Evolutionary conservation across 305 asterid genomes (phyloP).

Genomic region (Ilex paraguariensis): DNA sequence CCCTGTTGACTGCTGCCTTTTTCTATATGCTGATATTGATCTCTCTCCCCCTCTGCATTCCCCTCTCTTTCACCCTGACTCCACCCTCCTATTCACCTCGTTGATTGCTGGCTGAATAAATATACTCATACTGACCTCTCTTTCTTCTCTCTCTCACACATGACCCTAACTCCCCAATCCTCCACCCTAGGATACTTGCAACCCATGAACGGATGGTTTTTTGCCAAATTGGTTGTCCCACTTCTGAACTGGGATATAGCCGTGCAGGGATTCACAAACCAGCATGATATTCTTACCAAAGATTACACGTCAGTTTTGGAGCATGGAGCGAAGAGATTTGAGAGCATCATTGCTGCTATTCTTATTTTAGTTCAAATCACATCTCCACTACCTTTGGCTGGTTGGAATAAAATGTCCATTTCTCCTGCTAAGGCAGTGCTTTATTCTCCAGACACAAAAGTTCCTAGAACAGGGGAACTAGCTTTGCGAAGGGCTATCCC

Average conservation of each 20-base stretch:
- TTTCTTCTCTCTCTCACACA: neutral
- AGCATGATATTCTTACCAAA: conserved; percentile 17
- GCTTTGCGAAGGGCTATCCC: conserved; percentile 98
- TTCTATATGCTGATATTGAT: too few species aligned
- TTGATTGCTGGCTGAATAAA: neutral
- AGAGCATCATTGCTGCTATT: conserved; percentile 44
- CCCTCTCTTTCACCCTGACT: neutral
- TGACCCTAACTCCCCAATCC: too few species aligned
- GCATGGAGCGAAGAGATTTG: conserved; percentile 34
- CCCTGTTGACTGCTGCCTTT: too few species aligned
- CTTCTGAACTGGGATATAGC: conserved; percentile 24
- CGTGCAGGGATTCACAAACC: conserved; percentile 46
- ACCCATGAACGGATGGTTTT: neutral
- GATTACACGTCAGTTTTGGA: conserved; percentile 31
- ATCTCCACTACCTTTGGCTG: conserved; percentile 55
- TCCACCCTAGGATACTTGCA: neutral
- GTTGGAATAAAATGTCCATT: conserved; percentile 33
- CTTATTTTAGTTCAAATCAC: conserved; percentile 57
- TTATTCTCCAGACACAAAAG: conserved; percentile 91
- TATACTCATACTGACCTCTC: neutral
- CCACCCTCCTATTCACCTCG: neutral
- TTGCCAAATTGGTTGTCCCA: conserved; percentile 1
- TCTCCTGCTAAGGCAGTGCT: conserved; percentile 87
- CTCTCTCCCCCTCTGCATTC: too few species aligned
- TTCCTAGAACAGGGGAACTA: conserved; percentile 94